Conservation (phyloP, 1,284 basidiomycete genomes). For the Coniophora puteana region DNA sequence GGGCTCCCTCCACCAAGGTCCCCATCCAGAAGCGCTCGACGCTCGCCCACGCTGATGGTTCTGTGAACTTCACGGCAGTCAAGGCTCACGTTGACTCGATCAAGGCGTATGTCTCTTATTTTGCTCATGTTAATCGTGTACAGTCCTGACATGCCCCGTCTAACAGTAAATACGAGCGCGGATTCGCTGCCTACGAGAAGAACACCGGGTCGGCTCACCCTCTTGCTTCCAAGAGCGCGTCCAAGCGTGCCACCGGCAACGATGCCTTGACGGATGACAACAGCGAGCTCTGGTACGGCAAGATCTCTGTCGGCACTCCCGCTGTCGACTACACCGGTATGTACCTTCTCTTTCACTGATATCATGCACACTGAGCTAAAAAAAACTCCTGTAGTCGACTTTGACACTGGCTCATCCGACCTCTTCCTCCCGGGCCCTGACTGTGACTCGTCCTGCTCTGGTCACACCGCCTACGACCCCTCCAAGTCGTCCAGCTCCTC, state of each 20-base stretch:
- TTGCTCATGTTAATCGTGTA: neutral
- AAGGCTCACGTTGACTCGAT: slow-evolving; percentile 7
- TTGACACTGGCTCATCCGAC: slow-evolving; percentile 31
- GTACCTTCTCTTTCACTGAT: neutral
- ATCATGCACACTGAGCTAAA: neutral
- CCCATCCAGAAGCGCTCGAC: slow-evolving; percentile 14
- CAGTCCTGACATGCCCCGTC: neutral
- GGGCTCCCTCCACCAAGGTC: slow-evolving; percentile 3
- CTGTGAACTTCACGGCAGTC: slow-evolving; percentile 11
- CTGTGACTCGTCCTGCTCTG: slow-evolving; percentile 25
- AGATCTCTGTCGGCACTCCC: slow-evolving; percentile 31
- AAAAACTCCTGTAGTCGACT: slow-evolving; percentile 21
- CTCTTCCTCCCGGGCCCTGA: slow-evolving; percentile 21
- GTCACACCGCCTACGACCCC: slow-evolving; percentile 30
- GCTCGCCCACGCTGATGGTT: slow-evolving; percentile 11
- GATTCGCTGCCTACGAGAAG: slow-evolving; percentile 11
- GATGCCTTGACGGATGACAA: slow-evolving; percentile 19
- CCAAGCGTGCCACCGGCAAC: slow-evolving; percentile 2
- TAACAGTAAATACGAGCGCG: slow-evolving; percentile 16
- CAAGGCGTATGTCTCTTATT: slow-evolving; percentile 12
- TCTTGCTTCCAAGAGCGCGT: neutral
- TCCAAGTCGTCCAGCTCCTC: slow-evolving; percentile 31
- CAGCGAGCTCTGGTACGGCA: slow-evolving; percentile 24
- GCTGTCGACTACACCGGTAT: slow-evolving; percentile 13
- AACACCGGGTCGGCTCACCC: slow-evolving; percentile 14